phyloP scores from a whole-genome alignment of 2,329 filamentous ascomycete genomes.

The Nectriaceae sp. region DNA sequence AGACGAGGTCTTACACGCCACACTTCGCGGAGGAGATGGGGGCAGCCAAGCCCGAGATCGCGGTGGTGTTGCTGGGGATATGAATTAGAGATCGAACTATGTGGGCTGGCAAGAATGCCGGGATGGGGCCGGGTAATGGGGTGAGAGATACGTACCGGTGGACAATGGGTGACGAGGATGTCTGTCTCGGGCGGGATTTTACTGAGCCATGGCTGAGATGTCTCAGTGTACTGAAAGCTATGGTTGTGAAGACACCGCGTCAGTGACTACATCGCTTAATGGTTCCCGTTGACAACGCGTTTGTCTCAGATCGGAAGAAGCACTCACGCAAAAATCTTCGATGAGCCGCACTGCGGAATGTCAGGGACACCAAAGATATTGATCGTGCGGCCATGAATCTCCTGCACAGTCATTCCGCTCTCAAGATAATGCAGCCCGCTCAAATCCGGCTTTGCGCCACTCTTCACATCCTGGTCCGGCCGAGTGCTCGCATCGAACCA shows the following conservation, averaged over 20 bases:
- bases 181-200: slow-evolving; percentile 73
- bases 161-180: slow-evolving; percentile 79
- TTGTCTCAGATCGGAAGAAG: background rate
- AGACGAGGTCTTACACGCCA: slow-evolving; percentile 74
- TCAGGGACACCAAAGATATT: slow-evolving; percentile 78
- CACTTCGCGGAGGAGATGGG: slow-evolving; percentile 68
- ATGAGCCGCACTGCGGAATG: slow-evolving; percentile 76
- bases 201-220: slow-evolving; percentile 69
- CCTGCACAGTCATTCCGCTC: slow-evolving; percentile 63
- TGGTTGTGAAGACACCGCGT: background rate
- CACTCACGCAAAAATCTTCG: slow-evolving; percentile 60
- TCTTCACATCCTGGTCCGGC: slow-evolving; percentile 54
- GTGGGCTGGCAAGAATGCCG: background rate
- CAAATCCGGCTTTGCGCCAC: slow-evolving; percentile 60
- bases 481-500: slow-evolving; percentile 74
- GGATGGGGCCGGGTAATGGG: background rate
- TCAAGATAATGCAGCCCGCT: slow-evolving; percentile 75
- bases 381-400: slow-evolving; percentile 58
- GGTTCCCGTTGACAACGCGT: background rate
- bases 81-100: background rate
- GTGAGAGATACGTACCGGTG: slow-evolving; percentile 54
- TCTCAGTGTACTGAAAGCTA: slow-evolving; percentile 72
- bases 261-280: background rate
- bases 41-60: slow-evolving; percentile 70
- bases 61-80: slow-evolving; percentile 61